Conservation (phyloP, 2,329 filamentous ascomycete genomes). For the Arachnomyces sp. region DNA sequence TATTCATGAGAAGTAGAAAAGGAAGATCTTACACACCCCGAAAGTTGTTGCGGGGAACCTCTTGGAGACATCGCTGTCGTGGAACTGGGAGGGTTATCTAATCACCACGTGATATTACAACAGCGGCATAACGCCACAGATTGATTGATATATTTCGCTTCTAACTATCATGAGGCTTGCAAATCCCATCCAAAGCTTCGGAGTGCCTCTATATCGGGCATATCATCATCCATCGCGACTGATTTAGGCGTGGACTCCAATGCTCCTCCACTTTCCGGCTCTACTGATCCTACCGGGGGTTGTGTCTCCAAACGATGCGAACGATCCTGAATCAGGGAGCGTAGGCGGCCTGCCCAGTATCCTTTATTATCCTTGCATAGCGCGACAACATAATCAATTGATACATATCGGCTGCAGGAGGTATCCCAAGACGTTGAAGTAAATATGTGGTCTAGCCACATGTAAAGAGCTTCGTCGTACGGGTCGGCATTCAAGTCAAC, state of each 20-base stretch:
- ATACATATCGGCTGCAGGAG: conserved; percentile 19
- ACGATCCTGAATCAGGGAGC: not conserved
- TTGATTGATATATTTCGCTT: too few species aligned
- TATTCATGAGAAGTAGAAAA: conserved; percentile 3
- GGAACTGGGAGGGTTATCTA: too few species aligned
- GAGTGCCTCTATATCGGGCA: conserved; percentile 5
- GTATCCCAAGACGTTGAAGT: conserved; percentile 29
- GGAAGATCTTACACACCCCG: not conserved
- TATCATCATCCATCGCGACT: not conserved
- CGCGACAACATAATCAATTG: conserved; percentile 25
- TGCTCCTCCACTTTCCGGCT: not conserved
- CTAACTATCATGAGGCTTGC: not conserved
- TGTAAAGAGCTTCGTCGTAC: conserved; percentile 35
- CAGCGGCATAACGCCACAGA: too few species aligned
- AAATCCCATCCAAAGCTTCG: conserved; percentile 12
- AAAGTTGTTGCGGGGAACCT: too few species aligned
- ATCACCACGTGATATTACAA: too few species aligned
- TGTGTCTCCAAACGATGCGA: not conserved
- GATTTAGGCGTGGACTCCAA: not conserved
- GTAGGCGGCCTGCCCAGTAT: conserved; percentile 4
- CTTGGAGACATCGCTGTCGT: too few species aligned
- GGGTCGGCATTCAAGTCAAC: conserved; percentile 20
- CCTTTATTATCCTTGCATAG: conserved; percentile 21
- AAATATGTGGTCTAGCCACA: conserved; percentile 45
- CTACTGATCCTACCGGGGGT: not conserved